Base-by-base conservation (phyloP, 1,139 yeast genomes). In the Zygosaccharomyces pseudobailii region DNA sequence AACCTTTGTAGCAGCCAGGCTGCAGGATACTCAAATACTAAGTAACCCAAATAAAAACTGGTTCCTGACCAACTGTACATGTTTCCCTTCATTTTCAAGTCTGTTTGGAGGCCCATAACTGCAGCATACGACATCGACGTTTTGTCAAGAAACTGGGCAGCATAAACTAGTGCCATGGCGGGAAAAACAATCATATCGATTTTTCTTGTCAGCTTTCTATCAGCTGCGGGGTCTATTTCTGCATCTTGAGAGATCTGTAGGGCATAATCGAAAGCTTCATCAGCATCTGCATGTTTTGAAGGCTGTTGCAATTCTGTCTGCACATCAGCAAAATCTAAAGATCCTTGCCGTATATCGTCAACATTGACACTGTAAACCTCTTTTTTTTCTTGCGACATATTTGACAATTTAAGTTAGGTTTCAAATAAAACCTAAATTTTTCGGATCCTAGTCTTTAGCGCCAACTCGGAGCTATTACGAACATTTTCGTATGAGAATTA, bases 21-120 rank as follows among this genome's bases (percentile, higher is more conserved):
- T 1, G 74, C 69, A 9, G 77, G 75, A 41, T 67, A 68, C 51
- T 72, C 77, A 55, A 73, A 75, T 7, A 58, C 60, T 37, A 76
- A 56, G 46, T 74, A 75, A 4, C 80, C 80, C 27, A 75, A 51
- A 55, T 78, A 78, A 50, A 78, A 78, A 2, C 77, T 68, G 8
- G 77, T 65, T 28, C 78, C 80, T 9, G 71, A 68, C 80, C 81
- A 78, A 7, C 76, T 63, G 57, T 77, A 78, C 65, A 66, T 65
- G 38, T 68, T 63, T 17, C 79, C 78, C 13, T 50, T 55, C 81
- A 78, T 75, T 9, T 70, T 51, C 45, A 75, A 66, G 45, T 71
- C 76, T 3, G 55, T 59, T 50, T 73, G 63, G 28, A 77, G 57
- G 0, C 81, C 81, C 62, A 80, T 68, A 45, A 82, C 71, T 0